Evolutionary conservation across 805 yeast genomes (phyloP).

Genomic region (Starmerella gropengiesseri): DNA sequence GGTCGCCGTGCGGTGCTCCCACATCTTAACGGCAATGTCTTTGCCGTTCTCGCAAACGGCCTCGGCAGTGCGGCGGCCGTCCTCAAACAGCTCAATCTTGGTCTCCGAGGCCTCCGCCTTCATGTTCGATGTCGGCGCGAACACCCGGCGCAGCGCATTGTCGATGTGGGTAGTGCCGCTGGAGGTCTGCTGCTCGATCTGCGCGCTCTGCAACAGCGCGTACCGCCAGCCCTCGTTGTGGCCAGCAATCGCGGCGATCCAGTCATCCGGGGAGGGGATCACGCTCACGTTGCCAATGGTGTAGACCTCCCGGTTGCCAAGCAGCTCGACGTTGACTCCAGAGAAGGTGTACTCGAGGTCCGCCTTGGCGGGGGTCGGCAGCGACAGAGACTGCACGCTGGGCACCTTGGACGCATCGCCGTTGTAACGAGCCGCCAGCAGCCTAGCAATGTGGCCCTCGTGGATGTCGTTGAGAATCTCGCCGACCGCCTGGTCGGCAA

Average conservation of each 20-base stretch:
- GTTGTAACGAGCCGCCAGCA: constrained; percentile 52
- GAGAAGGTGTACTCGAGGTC: constrained; percentile 27
- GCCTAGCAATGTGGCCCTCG: constrained; percentile 68
- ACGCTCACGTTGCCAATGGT: constrained; percentile 29
- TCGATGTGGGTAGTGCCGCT: constrained; percentile 57
- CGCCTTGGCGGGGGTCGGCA: constrained; percentile 33
- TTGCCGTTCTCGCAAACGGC: constrained; percentile 42
- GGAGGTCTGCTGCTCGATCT: constrained; percentile 52
- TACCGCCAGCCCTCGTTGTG: constrained; percentile 72
- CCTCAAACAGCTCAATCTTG: constrained; percentile 54
- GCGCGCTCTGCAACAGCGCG: constrained; percentile 69
- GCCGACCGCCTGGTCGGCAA: constrained; percentile 85
- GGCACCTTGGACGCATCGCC: constrained; percentile 70
- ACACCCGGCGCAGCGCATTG: constrained; percentile 70
- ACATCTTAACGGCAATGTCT: constrained; percentile 57
- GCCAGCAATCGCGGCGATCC: constrained; percentile 83
- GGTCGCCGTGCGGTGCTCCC: constrained; percentile 82
- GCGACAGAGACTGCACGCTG: constrained; percentile 79
- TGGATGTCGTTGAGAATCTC: constrained; percentile 81
- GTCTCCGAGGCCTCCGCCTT: constrained; percentile 50
- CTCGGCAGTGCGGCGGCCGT: constrained; percentile 60
- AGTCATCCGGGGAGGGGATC: constrained; percentile 37
- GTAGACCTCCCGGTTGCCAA: constrained; percentile 25
- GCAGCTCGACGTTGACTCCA: constrained; percentile 21
- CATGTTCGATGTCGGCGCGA: constrained; percentile 59